Evolutionary conservation across 2,329 filamentous ascomycete genomes (phyloP).

Genomic region (Fusarium citri): DNA sequence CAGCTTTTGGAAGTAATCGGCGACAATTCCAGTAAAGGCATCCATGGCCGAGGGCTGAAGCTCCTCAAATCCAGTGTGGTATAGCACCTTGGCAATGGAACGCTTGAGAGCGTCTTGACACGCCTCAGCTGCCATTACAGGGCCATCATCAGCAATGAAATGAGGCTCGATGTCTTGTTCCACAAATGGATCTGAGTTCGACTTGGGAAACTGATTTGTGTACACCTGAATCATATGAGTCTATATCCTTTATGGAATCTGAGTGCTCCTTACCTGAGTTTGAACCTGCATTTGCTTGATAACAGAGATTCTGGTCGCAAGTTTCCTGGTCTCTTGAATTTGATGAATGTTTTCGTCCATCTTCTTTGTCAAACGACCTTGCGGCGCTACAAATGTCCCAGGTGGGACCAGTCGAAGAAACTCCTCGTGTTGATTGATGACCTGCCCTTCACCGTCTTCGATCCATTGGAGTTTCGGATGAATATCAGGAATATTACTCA

Average conservation of each 20-base stretch:
- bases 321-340: slow-evolving; percentile 95
- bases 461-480: slow-evolving; percentile 83
- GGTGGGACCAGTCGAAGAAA: slow-evolving; percentile 81
- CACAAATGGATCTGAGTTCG: slow-evolving; percentile 87
- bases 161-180: slow-evolving; percentile 90
- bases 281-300: slow-evolving; percentile 99
- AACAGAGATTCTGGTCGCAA: slow-evolving; percentile 95
- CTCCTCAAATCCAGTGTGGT: slow-evolving; percentile 96
- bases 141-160: slow-evolving; percentile 88
- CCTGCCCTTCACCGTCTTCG: slow-evolving; percentile 88
- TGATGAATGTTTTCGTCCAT: slow-evolving; percentile 93
- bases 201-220: slow-evolving; percentile 97
- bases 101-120: slow-evolving; percentile 88
- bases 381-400: slow-evolving; percentile 79
- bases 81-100: slow-evolving; percentile 93
- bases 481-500: slow-evolving; percentile 88
- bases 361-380: slow-evolving; percentile 78
- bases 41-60: slow-evolving; percentile 95
- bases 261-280: slow-evolving; percentile 75
- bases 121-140: slow-evolving; percentile 85
- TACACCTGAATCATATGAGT: slow-evolving; percentile 73
- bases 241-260: background rate
- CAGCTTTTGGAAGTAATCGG: slow-evolving; percentile 89
- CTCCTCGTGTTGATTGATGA: slow-evolving; percentile 88
- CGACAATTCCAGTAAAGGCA: slow-evolving; percentile 86